phyloP scores from a whole-genome alignment of 768 basidiomycete genomes.

The Sarcomyxa edulis region DNA sequence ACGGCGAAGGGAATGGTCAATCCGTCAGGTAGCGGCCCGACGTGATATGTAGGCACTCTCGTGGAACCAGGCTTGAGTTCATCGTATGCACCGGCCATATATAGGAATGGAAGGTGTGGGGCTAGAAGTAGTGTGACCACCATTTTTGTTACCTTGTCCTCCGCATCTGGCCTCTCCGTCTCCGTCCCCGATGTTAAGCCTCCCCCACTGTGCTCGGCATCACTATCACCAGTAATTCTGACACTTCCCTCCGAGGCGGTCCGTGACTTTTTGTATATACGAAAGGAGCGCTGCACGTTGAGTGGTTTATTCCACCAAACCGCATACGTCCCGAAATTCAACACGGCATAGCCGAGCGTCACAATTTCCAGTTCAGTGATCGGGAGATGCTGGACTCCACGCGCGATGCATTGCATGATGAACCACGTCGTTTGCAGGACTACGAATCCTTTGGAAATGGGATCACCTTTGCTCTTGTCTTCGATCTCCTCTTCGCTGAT shows the following conservation, averaged over 20 bases:
- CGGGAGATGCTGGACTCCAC: slow-evolving; percentile 17
- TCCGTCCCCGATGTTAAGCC: not conserved
- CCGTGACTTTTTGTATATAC: slow-evolving; percentile 1
- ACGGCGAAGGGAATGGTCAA: not conserved
- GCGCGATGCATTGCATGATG: slow-evolving; percentile 20
- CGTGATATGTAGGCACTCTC: too few relatives aligned
- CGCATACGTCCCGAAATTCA: slow-evolving; percentile 23
- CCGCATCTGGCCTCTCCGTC: not conserved
- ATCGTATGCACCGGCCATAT: not conserved
- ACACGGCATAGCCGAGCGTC: slow-evolving; percentile 25
- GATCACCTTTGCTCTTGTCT: slow-evolving; percentile 26
- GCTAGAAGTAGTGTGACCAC: not conserved
- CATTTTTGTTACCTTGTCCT: not conserved
- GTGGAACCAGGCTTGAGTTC: too few relatives aligned
- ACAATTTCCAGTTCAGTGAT: slow-evolving; percentile 29
- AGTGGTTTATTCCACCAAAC: slow-evolving; percentile 37
- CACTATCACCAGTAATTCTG: too few relatives aligned
- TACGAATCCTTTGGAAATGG: slow-evolving; percentile 26
- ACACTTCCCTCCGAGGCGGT: not conserved
- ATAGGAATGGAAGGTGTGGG: not conserved
- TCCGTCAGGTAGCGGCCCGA: too few relatives aligned
- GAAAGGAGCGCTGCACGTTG: slow-evolving; percentile 20
- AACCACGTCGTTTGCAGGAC: slow-evolving; percentile 31
- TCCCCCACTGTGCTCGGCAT: too few relatives aligned
- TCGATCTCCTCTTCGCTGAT: slow-evolving; percentile 11